Evolutionary conservation across 208 protist species (phyloP).

Genomic region (Trypanosoma lewisi): DNA sequence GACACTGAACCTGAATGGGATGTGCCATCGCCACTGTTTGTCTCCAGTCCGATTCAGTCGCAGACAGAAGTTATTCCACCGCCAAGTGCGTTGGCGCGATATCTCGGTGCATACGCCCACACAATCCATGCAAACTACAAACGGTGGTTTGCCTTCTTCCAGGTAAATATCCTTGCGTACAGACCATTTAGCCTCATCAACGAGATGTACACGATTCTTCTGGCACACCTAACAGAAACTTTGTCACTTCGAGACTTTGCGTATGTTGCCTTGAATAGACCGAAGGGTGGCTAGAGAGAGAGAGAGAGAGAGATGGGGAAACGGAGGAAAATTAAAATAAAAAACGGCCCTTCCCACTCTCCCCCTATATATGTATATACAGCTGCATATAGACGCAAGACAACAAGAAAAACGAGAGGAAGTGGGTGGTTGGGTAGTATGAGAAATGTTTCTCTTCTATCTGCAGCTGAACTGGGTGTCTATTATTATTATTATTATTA

Average conservation of each 20-base stretch:
- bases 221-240: conserved; percentile 9
- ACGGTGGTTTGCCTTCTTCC: conserved; percentile 15
- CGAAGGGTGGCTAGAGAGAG: neutral
- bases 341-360: too few relatives aligned
- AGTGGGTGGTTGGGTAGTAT: too few relatives aligned
- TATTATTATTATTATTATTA: too few relatives aligned
- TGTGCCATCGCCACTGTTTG: conserved; percentile 6
- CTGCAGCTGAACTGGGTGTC: too few relatives aligned
- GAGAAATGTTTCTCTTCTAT: too few relatives aligned
- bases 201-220: conserved; percentile 4
- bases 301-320: neutral
- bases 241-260: conserved; percentile 3
- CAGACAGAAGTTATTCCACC: neutral
- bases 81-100: neutral
- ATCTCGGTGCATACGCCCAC: conserved; percentile 17
- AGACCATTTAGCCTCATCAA: conserved; percentile 6
- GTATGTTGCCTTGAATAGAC: neutral
- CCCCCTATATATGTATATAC: too few relatives aligned
- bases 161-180: conserved; percentile 2
- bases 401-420: neutral
- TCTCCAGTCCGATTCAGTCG: neutral
- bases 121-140: conserved; percentile 17
- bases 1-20: conserved; percentile 7
- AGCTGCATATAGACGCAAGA: too few relatives aligned
- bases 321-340: neutral